Evolutionary conservation across 306 rosid species (phyloP).

Genomic region (Hippophae gyantsensis): DNA sequence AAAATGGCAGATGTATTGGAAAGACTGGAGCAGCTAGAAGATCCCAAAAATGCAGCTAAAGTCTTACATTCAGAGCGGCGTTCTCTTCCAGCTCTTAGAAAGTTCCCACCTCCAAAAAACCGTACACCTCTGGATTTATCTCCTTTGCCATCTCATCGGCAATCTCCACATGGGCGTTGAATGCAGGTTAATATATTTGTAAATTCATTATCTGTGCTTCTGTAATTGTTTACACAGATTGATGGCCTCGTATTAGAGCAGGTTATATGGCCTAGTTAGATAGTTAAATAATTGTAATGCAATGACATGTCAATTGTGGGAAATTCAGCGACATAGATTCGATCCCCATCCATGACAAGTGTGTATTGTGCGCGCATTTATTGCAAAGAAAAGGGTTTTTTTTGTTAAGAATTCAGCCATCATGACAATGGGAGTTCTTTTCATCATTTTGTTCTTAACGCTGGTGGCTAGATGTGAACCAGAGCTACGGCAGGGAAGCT

Average conservation of each 20-base stretch:
- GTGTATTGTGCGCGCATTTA: too few relatives aligned
- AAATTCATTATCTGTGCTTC: slow-evolving; percentile 21
- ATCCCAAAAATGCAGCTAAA: slow-evolving; percentile 41
- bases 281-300: too few relatives aligned
- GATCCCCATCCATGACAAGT: too few relatives aligned
- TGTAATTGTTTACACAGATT: slow-evolving; percentile 10
- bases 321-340: too few relatives aligned
- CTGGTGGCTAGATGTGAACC: too few relatives aligned
- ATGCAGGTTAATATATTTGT: slow-evolving; percentile 12
- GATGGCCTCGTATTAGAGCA: neutral
- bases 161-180: slow-evolving; percentile 31
- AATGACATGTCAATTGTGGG: too few relatives aligned
- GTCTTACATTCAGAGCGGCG: slow-evolving; percentile 30
- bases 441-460: too few relatives aligned
- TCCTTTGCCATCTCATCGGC: slow-evolving; percentile 47
- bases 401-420: too few relatives aligned
- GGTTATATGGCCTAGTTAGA: too few relatives aligned
- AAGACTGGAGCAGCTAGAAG: slow-evolving; percentile 51
- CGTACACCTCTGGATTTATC: slow-evolving; percentile 41
- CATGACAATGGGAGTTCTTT: too few relatives aligned
- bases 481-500: too few relatives aligned
- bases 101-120: slow-evolving; percentile 38
- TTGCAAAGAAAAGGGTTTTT: too few relatives aligned
- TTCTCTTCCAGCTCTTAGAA: slow-evolving; percentile 21
- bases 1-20: slow-evolving; percentile 62